Evolutionary conservation across 176 grass and related monocot species (phyloP).

Genomic region (Raddia distichophylla): DNA sequence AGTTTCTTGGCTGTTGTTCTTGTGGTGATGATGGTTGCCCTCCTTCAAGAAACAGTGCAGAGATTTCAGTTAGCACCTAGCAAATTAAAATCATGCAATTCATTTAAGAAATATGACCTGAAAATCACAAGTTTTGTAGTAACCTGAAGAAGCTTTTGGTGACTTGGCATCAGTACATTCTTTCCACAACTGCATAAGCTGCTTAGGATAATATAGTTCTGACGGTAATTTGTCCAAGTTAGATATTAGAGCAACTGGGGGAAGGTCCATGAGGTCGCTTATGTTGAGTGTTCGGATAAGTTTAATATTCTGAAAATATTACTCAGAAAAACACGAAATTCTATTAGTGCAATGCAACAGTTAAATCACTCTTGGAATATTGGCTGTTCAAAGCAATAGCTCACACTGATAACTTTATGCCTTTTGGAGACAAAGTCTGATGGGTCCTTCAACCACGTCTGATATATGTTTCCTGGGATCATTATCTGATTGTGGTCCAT

Average conservation of each 20-base stretch:
- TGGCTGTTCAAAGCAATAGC: constrained; percentile 15
- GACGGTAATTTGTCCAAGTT: constrained; percentile 37
- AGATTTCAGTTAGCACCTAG: constrained; percentile 35
- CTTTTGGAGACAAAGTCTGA: constrained; percentile 69
- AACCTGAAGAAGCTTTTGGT: constrained; percentile 57
- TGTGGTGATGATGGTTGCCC: constrained; percentile 45
- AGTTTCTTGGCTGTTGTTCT: constrained; percentile 45
- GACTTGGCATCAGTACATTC: constrained; percentile 50
- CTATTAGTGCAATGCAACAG: constrained; percentile 5
- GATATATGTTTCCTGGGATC: constrained; percentile 72
- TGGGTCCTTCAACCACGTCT: constrained; percentile 77
- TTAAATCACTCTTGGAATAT: background rate
- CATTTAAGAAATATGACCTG: constrained; percentile 7
- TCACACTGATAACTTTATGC: constrained; percentile 69
- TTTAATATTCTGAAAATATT: constrained; percentile 56
- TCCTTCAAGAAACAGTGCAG: constrained; percentile 42
- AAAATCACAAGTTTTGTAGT: constrained; percentile 40
- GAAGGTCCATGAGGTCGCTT: constrained; percentile 66
- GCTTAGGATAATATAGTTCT: constrained; percentile 70
- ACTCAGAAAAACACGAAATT: constrained; percentile 13
- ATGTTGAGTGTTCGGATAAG: constrained; percentile 52
- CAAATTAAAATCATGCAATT: constrained; percentile 9
- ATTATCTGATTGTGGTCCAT: constrained; percentile 69
- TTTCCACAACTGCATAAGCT: constrained; percentile 66
- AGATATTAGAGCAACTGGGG: constrained; percentile 59